A percentile compares a stretch with the other conserved stretches of the same genome.
Evolutionary conservation across 208 protist genomes (phyloP).

Genomic region (Leishmania turanica): DNA sequence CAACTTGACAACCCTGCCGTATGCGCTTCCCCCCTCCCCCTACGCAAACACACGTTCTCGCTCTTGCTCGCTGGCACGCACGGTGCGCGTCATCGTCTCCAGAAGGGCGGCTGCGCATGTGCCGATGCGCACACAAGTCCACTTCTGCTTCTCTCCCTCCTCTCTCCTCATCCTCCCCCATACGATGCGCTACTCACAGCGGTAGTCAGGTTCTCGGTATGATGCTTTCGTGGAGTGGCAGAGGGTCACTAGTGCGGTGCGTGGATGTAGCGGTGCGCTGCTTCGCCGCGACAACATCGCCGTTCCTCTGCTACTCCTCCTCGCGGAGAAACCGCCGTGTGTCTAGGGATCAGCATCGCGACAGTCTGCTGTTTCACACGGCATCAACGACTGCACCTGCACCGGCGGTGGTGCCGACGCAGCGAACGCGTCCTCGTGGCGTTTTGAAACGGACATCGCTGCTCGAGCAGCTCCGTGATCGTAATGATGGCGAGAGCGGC

Average conservation of each 20-base stretch:
- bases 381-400: background rate
- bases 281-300: background rate
- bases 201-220: background rate
- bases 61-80: background rate
- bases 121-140: background rate
- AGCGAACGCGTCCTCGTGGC: background rate
- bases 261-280: background rate
- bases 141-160: background rate
- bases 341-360: background rate
- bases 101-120: background rate
- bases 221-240: background rate
- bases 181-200: background rate
- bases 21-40: background rate
- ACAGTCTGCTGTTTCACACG: background rate
- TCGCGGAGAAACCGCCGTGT: background rate
- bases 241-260: slow-evolving; percentile 5
- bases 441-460: slow-evolving; percentile 16
- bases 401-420: background rate
- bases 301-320: background rate
- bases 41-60: background rate
- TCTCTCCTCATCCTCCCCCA: background rate
- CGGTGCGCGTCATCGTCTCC: background rate
- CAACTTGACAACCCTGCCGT: background rate
- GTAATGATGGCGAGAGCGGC: background rate
- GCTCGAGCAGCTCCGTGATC: slow-evolving; percentile 15